These are phyloP conservation scores for Haberlea rhodopensis DNA, from an alignment of 257 asterid species.

Conservation along the genomic window DNA sequence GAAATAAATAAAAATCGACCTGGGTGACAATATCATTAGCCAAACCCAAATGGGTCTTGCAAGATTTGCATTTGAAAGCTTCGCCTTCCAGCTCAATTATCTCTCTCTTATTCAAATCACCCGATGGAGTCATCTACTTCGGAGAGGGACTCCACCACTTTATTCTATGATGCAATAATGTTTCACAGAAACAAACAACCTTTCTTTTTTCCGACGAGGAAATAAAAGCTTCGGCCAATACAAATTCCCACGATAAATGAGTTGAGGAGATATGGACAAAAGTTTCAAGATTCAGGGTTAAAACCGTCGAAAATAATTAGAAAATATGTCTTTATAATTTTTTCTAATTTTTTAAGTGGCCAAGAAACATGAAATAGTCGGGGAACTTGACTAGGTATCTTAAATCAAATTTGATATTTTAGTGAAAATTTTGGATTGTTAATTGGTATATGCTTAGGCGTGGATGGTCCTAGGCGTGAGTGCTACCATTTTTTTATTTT, in stretches of 20 bases:
- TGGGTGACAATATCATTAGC: conserved; percentile 50
- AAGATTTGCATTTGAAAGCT: conserved; percentile 71
- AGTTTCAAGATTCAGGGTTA: background rate
- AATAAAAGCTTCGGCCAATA: background rate
- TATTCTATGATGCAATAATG: background rate
- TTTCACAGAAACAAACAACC: background rate
- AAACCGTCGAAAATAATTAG: no score
- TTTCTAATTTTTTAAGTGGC: no score
- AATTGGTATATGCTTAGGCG: no score
- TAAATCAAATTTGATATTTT: no score
- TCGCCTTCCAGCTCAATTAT: conserved; percentile 64
- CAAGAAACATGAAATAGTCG: no score
- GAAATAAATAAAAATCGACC: conserved; percentile 31
- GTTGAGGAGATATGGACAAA: background rate
- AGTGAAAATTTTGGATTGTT: no score
- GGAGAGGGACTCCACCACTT: background rate
- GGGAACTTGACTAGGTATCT: no score
- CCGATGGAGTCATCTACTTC: background rate
- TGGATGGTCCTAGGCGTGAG: no score
- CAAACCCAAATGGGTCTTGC: conserved; percentile 65
- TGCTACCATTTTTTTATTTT: no score
- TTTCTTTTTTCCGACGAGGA: background rate
- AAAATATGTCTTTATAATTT: no score
- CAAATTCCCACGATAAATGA: background rate
- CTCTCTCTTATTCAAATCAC: background rate